Conservation (phyloP, 768 basidiomycete genomes). For the Russula ochroleuca region DNA sequence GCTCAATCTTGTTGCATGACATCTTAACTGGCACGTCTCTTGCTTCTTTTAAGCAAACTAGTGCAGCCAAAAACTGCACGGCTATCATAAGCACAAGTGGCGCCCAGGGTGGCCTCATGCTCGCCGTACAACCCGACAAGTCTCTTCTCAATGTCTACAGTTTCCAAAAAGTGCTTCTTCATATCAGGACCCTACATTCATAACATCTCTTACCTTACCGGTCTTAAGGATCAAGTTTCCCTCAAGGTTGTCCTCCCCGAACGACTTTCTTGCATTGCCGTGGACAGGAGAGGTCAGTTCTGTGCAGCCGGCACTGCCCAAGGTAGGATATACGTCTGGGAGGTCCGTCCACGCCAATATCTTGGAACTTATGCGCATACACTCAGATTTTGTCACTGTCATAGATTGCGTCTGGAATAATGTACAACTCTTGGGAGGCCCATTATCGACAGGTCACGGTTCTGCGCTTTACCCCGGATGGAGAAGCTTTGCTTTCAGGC, state of each 20-base stretch:
- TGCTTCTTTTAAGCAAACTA: conserved; percentile 87
- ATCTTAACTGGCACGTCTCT: conserved; percentile 70
- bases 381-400: conserved; percentile 11
- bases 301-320: conserved; percentile 86
- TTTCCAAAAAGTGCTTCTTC: conserved; percentile 76
- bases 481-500: conserved; percentile 73
- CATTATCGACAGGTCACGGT: conserved; percentile 89
- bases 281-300: conserved; percentile 67
- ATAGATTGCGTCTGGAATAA: conserved; percentile 88
- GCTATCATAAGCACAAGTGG: conserved; percentile 61
- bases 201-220: conserved; percentile 6
- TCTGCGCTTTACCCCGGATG: conserved; percentile 79
- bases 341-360: conserved; percentile 50
- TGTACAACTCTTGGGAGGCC: conserved; percentile 90
- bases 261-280: conserved; percentile 73
- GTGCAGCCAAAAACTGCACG: conserved; percentile 58
- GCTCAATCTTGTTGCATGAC: conserved; percentile 74
- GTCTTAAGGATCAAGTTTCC: conserved; percentile 77
- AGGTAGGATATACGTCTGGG: conserved; percentile 94
- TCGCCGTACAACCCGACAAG: conserved; percentile 85
- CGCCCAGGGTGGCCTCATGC: conserved; percentile 77
- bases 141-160: conserved; percentile 85
- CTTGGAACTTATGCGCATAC: conserved; percentile 2
- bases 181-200: not conserved
- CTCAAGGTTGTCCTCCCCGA: conserved; percentile 87